phyloP scores from a whole-genome alignment of 495 filamentous ascomycete genomes.

The Aspergillus sclerotioniger region DNA sequence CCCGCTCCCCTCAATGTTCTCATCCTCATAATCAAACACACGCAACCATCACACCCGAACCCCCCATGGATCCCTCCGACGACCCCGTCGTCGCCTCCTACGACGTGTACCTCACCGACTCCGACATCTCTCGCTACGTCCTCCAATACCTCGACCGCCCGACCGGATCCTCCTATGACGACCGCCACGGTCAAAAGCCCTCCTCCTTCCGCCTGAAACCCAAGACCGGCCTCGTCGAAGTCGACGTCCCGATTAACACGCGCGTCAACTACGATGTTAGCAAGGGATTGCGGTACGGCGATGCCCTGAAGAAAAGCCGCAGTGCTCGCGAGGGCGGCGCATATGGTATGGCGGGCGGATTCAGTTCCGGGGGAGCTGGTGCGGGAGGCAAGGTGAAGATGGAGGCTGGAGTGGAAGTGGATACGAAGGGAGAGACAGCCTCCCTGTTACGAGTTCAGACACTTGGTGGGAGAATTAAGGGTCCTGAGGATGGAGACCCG shows the following conservation, averaged over 20 bases:
- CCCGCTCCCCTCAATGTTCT: neutral
- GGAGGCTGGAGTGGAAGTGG: slow-evolving; percentile 27
- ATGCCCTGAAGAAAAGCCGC: slow-evolving; percentile 58
- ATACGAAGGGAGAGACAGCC: slow-evolving; percentile 34
- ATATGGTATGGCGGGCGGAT: slow-evolving; percentile 58
- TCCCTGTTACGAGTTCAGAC: slow-evolving; percentile 44
- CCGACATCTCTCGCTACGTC: slow-evolving; percentile 53
- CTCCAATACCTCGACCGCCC: slow-evolving; percentile 66
- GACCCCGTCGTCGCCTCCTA: slow-evolving; percentile 60
- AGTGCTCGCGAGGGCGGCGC: slow-evolving; percentile 55
- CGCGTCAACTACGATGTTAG: slow-evolving; percentile 60
- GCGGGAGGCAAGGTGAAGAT: slow-evolving; percentile 36
- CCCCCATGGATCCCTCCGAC: slow-evolving; percentile 11
- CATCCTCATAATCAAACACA: neutral
- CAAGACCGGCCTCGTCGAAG: slow-evolving; percentile 65
- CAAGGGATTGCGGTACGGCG: slow-evolving; percentile 64
- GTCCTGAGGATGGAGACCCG: slow-evolving; percentile 56
- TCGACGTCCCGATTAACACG: slow-evolving; percentile 68
- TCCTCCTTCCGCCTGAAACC: slow-evolving; percentile 64
- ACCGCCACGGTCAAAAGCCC: slow-evolving; percentile 51
- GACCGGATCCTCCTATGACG: slow-evolving; percentile 54
- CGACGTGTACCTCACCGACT: slow-evolving; percentile 60
- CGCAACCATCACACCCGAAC: slow-evolving; percentile 1
- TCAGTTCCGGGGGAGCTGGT: slow-evolving; percentile 39
- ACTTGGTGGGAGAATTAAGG: slow-evolving; percentile 65